These are phyloP conservation scores for Corylus avellana DNA, from an alignment of 306 rosid species.

Conservation along the genomic window DNA sequence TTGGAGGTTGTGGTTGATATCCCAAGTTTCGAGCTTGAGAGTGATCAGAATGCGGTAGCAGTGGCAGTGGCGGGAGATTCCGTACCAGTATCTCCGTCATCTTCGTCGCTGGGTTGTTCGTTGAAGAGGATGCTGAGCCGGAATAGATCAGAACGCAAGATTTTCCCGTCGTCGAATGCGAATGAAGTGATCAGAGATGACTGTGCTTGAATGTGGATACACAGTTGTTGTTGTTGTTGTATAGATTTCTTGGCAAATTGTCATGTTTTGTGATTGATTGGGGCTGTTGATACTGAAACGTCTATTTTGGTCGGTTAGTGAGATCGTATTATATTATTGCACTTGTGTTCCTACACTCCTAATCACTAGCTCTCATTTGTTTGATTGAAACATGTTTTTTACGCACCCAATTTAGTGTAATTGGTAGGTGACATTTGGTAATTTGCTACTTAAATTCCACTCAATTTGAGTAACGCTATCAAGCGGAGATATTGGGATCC, in stretches of 20 bases:
- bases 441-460: too few species aligned
- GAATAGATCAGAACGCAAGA: conserved; percentile 41
- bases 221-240: neutral
- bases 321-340: neutral
- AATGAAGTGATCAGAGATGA: conserved; percentile 15
- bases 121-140: conserved; percentile 67
- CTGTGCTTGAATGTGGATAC: neutral
- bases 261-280: conserved; percentile 1
- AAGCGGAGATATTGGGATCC: too few species aligned
- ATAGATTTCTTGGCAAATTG: conserved; percentile 16
- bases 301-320: neutral
- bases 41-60: neutral
- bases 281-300: conserved; percentile 6
- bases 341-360: neutral
- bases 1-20: conserved; percentile 44
- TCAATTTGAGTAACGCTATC: too few species aligned
- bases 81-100: conserved; percentile 31
- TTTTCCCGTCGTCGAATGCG: conserved; percentile 47
- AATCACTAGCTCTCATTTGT: neutral
- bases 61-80: conserved; percentile 22
- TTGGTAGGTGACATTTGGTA: too few species aligned
- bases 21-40: conserved; percentile 27
- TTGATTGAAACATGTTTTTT: neutral
- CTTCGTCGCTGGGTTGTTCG: conserved; percentile 59
- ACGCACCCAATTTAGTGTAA: too few species aligned